These are phyloP conservation scores for Dimocarpus longan DNA, from an alignment of 345 rosid species.

Conservation along the genomic window DNA sequence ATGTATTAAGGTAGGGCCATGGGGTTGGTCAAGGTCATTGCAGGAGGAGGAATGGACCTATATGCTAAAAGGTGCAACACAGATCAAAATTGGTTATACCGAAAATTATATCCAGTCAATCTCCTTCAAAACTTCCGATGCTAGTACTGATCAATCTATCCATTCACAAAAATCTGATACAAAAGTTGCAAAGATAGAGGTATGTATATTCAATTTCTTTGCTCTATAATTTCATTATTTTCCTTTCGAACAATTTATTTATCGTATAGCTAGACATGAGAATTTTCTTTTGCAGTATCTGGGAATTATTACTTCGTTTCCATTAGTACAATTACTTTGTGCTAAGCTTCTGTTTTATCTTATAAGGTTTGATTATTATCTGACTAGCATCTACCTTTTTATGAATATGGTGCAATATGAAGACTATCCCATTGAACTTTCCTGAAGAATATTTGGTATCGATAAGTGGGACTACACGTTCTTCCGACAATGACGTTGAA, in stretches of 20 bases:
- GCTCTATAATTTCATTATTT: too few species aligned
- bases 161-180: neutral
- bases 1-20: neutral
- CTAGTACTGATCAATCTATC: neutral
- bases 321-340: too few species aligned
- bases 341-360: too few species aligned
- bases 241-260: too few species aligned
- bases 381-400: too few species aligned
- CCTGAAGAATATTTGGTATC: neutral
- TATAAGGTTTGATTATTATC: too few species aligned
- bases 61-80: neutral
- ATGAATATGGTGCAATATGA: neutral
- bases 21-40: neutral
- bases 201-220: neutral
- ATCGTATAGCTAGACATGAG: too few species aligned
- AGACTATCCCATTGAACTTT: neutral
- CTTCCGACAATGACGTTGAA: neutral
- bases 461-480: neutral
- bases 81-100: neutral
- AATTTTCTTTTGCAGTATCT: too few species aligned
- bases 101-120: neutral
- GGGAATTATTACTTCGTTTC: too few species aligned
- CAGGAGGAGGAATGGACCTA: neutral
- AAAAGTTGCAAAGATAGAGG: neutral
- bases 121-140: neutral